Evolutionary conservation across 331 rosid species (phyloP), one percentile per base, ranked within the genome.

Genomic region (Prunus yedoensis): DNA sequence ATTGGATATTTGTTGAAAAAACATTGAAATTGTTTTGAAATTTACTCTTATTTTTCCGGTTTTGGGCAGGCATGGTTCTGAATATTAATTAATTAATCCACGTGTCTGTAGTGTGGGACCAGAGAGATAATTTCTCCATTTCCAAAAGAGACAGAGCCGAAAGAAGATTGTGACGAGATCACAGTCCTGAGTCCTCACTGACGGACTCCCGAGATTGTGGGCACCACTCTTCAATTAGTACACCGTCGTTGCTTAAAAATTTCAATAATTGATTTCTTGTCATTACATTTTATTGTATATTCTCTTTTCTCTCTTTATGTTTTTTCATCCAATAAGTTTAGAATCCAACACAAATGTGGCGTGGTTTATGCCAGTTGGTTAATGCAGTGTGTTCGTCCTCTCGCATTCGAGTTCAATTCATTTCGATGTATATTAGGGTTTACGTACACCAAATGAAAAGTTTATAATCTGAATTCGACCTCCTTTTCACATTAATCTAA

Each of bases 121-220:
- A 23, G 27, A 21, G 35, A 45, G 43, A 15, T 5, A 50, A n/a
- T 23, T 38, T 38, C 43, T 38, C 28, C 38, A 58, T 25, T 51
- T 57, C 58, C 60, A 20, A 70, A 81, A 71, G 61, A 28, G 50
- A 58, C 82, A 51, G 9, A 60, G 56, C 80, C 86, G 86, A 82
- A 82, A 82, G 85, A 74, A 74, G 79, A 74, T 47, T 63, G 70
- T 32, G 80, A 82, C 74, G 73, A 58, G n/a, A 65, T 57, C 38
- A 66, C 64, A 56, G 70, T 73, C 27, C 79, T 23, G 47, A n/a
- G 30, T 0, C 27, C 18, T 2, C 1, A 16, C 5, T 21, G 67
- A 43, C 30, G 17, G 43, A 38, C 43, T 3, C 75, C 68, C 10
- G 10, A 65, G 9, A 10, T 47, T 57, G 74, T 73, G 74, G 74